Evolutionary conservation across 495 filamentous ascomycete genomes (phyloP).

Genomic region (Ramalina intermedia): DNA sequence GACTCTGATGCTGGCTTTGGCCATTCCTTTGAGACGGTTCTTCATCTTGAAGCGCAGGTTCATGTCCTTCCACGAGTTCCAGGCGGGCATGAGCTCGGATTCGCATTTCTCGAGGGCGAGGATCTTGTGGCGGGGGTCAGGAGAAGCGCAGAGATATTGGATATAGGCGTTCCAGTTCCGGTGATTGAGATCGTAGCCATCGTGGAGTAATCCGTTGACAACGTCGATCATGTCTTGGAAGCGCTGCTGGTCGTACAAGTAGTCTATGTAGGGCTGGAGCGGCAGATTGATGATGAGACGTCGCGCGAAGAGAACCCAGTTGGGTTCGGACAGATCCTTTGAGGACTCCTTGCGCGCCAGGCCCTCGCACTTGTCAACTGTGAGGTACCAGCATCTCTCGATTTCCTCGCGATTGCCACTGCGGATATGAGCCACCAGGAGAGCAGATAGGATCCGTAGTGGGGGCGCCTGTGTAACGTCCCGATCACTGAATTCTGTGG

Average conservation of each 20-base stretch:
- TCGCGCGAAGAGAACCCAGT: conserved; percentile 34
- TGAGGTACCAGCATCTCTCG: conserved; percentile 49
- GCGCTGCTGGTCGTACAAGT: conserved; percentile 34
- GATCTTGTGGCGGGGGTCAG: conserved; percentile 18
- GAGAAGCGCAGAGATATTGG: conserved; percentile 32
- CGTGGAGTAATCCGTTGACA: conserved; percentile 34
- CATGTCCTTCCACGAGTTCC: conserved; percentile 47
- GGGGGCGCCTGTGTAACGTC: conserved; percentile 26
- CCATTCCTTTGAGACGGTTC: conserved; percentile 15
- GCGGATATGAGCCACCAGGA: conserved; percentile 48
- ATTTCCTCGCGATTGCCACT: conserved; percentile 43
- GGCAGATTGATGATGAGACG: conserved; percentile 43
- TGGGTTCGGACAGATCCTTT: conserved; percentile 10
- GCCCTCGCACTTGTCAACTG: conserved; percentile 34
- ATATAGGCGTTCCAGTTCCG: conserved; percentile 39
- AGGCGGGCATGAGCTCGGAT: conserved; percentile 54
- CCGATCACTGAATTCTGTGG: conserved; percentile 17
- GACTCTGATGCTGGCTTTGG: conserved; percentile 19
- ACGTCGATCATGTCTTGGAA: conserved; percentile 30
- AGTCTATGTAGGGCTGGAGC: conserved; percentile 45
- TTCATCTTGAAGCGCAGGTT: conserved; percentile 15
- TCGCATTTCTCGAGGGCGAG: conserved; percentile 59
- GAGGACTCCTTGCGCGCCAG: conserved; percentile 21
- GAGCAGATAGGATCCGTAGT: conserved; percentile 41
- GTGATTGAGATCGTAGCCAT: conserved; percentile 52